A percentile compares a stretch with the other conserved stretches of the same genome.
Conservation (phyloP, 345 rosid genomes). For the Trapa incisa region DNA sequence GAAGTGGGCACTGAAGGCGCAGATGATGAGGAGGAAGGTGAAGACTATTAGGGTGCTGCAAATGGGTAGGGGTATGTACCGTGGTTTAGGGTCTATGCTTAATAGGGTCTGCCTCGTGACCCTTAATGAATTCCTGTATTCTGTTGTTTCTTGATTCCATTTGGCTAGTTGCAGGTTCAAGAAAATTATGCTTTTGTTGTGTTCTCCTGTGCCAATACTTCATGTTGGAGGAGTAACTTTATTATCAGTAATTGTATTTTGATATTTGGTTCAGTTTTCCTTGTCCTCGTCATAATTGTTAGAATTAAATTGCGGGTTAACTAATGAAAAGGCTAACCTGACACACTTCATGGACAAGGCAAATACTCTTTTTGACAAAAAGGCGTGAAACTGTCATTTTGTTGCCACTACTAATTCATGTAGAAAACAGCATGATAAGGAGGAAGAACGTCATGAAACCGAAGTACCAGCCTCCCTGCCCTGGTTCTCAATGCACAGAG, state of each 20-base stretch:
- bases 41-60: conserved; percentile 24
- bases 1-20: conserved; percentile 59
- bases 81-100: background rate
- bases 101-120: conserved; percentile 3
- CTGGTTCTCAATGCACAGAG: background rate
- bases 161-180: background rate
- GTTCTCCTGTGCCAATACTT: background rate
- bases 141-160: background rate
- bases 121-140: background rate
- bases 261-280: background rate
- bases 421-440: background rate
- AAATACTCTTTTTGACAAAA: too few species aligned
- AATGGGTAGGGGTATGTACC: background rate
- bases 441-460: background rate
- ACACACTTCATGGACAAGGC: too few species aligned
- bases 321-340: too few species aligned
- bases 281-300: background rate
- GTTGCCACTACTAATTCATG: too few species aligned
- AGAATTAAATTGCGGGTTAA: background rate
- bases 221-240: background rate
- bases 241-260: background rate
- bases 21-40: conserved; percentile 50
- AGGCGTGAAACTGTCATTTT: too few species aligned
- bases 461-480: background rate
- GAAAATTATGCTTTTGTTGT: background rate